Percentiles rank a stretch among this genome's conserved stretches.
Conservation (phyloP, 805 yeast genomes). For the Blastobotrys robertii region DNA sequence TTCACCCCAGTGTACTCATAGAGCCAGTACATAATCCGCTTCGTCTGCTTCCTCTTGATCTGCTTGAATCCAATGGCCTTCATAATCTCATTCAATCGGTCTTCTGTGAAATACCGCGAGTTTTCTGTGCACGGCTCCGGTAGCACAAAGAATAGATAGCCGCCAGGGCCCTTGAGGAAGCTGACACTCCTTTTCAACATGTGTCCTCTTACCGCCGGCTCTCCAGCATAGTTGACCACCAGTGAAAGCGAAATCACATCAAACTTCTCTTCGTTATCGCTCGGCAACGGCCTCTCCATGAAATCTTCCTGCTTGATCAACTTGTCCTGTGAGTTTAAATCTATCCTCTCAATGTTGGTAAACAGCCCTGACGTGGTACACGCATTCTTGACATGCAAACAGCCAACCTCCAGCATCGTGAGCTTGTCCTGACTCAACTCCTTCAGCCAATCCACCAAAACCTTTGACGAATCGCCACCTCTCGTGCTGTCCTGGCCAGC, state of each 20-base stretch:
- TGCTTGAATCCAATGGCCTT: slow-evolving; percentile 47
- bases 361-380: slow-evolving; percentile 55
- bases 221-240: slow-evolving; percentile 83
- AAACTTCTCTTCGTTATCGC: slow-evolving; percentile 32
- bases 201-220: slow-evolving; percentile 56
- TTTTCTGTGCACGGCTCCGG: slow-evolving; percentile 82
- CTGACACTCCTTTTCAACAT: slow-evolving; percentile 56
- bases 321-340: slow-evolving; percentile 70
- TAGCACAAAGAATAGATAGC: slow-evolving; percentile 62
- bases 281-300: slow-evolving; percentile 63
- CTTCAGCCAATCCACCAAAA: slow-evolving; percentile 63
- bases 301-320: slow-evolving; percentile 72
- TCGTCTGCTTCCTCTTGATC: slow-evolving; percentile 44
- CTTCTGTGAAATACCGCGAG: slow-evolving; percentile 63
- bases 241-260: slow-evolving; percentile 71
- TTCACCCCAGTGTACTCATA: slow-evolving; percentile 35
- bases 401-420: slow-evolving; percentile 73
- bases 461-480: slow-evolving; percentile 89
- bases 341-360: slow-evolving; percentile 50
- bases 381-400: slow-evolving; percentile 55
- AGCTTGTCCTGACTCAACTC: slow-evolving; percentile 19
- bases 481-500: slow-evolving; percentile 68
- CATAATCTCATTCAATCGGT: slow-evolving; percentile 38
- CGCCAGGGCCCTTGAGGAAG: slow-evolving; percentile 36
- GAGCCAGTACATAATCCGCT: slow-evolving; percentile 67